A percentile compares a stretch with the other conserved stretches of the same genome.
These are phyloP conservation scores for Phoma sp. DNA, from an alignment of 2,329 filamentous ascomycete genomes.

Conservation along the genomic window DNA sequence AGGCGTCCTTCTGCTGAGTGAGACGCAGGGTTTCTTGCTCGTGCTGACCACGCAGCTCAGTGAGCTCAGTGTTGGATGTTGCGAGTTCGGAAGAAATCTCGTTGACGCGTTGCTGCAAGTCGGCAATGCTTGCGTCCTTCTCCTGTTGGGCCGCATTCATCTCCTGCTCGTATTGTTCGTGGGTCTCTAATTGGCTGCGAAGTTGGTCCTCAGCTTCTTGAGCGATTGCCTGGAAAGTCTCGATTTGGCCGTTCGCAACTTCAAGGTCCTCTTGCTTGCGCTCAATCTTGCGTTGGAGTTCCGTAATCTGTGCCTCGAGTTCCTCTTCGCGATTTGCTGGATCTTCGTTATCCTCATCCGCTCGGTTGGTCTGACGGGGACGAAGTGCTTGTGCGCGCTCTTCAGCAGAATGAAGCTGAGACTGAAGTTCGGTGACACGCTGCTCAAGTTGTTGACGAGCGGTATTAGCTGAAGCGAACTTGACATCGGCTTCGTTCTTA, in stretches of 20 bases:
- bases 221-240: slow-evolving; percentile 88
- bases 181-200: slow-evolving; percentile 76
- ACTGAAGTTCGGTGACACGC: slow-evolving; percentile 84
- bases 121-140: slow-evolving; percentile 79
- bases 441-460: slow-evolving; percentile 87
- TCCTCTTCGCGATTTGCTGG: slow-evolving; percentile 76
- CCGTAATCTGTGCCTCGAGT: slow-evolving; percentile 79
- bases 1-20: slow-evolving; percentile 80
- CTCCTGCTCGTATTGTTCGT: slow-evolving; percentile 76
- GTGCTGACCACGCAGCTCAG: slow-evolving; percentile 78
- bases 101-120: slow-evolving; percentile 82
- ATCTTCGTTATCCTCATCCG: slow-evolving; percentile 57
- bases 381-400: slow-evolving; percentile 84
- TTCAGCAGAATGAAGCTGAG: slow-evolving; percentile 87
- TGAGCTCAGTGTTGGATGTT: slow-evolving; percentile 81
- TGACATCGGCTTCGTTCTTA: slow-evolving; percentile 81
- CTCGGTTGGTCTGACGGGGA: slow-evolving; percentile 66
- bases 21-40: slow-evolving; percentile 73
- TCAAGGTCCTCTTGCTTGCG: slow-evolving; percentile 81
- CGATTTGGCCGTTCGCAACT: slow-evolving; percentile 78
- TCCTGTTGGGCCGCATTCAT: slow-evolving; percentile 76
- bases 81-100: slow-evolving; percentile 84
- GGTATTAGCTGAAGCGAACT: slow-evolving; percentile 84
- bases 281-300: slow-evolving; percentile 87
- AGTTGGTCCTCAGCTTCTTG: slow-evolving; percentile 88